Conservation (phyloP, 2,329 filamentous ascomycete genomes). For the Pseudocercospora cruenta region DNA sequence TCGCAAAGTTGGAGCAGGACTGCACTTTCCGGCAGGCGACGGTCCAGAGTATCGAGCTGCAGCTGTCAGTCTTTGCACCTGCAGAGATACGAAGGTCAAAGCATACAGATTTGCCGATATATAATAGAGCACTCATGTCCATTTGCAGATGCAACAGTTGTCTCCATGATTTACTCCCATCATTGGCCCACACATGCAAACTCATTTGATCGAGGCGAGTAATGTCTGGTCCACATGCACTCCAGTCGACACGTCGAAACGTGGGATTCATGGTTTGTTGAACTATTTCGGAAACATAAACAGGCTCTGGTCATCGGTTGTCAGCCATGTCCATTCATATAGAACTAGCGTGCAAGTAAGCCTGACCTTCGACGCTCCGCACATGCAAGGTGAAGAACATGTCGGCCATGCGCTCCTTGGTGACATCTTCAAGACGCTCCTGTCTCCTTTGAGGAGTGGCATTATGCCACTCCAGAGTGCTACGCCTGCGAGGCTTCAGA, state of each 20-base stretch:
- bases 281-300: conserved; percentile 85
- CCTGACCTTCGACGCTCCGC: conserved; percentile 52
- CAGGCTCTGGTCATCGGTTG: conserved; percentile 59
- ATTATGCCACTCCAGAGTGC: conserved; percentile 66
- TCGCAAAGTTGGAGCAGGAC: conserved; percentile 84
- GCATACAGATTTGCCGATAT: conserved; percentile 67
- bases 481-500: conserved; percentile 55
- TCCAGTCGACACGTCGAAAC: conserved; percentile 82
- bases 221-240: conserved; percentile 62
- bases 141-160: conserved; percentile 74
- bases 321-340: conserved; percentile 21
- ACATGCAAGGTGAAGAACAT: conserved; percentile 86
- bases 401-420: conserved; percentile 75
- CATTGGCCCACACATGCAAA: conserved; percentile 73
- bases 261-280: conserved; percentile 86
- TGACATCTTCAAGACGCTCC: conserved; percentile 73
- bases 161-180: conserved; percentile 57
- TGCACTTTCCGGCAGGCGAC: conserved; percentile 78
- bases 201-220: conserved; percentile 68
- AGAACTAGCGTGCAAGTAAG: not conserved
- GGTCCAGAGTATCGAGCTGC: conserved; percentile 63
- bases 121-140: conserved; percentile 74
- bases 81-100: not conserved
- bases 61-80: conserved; percentile 1
- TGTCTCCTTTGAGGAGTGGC: conserved; percentile 66